phyloP scores from a whole-genome alignment of 2,329 filamentous ascomycete genomes.

The Achaetomium macrosporum region DNA sequence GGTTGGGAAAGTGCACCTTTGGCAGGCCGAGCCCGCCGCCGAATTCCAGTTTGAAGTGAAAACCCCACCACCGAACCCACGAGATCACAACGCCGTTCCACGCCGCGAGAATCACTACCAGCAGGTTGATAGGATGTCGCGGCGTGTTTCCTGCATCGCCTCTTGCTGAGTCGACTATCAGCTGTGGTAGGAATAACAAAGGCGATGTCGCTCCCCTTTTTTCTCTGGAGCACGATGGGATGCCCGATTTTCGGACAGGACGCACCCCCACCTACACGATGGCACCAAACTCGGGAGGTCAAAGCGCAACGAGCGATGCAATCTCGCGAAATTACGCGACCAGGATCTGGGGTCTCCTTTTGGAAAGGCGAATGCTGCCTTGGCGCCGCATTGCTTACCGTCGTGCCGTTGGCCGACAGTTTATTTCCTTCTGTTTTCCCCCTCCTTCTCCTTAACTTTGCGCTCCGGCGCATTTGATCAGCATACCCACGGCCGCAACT shows the following conservation, averaged over 20 bases:
- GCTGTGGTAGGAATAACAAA: too few relatives aligned
- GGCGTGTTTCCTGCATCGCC: background rate
- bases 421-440: background rate
- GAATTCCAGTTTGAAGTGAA: background rate
- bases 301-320: slow-evolving; percentile 12
- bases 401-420: background rate
- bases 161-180: background rate
- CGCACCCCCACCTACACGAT: slow-evolving; percentile 1
- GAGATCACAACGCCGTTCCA: too few relatives aligned
- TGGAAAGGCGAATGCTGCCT: slow-evolving; percentile 4
- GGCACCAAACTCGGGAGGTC: slow-evolving; percentile 2
- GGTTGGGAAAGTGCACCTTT: slow-evolving; percentile 7
- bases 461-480: background rate
- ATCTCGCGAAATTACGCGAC: slow-evolving; percentile 15
- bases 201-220: too few relatives aligned
- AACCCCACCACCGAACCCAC: too few relatives aligned
- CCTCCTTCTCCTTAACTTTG: background rate
- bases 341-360: slow-evolving; percentile 7
- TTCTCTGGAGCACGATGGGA: too few relatives aligned
- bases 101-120: too few relatives aligned
- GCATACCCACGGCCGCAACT: background rate
- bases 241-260: background rate
- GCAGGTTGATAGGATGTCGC: too few relatives aligned
- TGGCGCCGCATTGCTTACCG: slow-evolving; percentile 1
- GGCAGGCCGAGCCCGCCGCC: background rate